Base-by-base conservation (phyloP, 2,329 filamentous ascomycete species). In the Fusarium nurragi region DNA sequence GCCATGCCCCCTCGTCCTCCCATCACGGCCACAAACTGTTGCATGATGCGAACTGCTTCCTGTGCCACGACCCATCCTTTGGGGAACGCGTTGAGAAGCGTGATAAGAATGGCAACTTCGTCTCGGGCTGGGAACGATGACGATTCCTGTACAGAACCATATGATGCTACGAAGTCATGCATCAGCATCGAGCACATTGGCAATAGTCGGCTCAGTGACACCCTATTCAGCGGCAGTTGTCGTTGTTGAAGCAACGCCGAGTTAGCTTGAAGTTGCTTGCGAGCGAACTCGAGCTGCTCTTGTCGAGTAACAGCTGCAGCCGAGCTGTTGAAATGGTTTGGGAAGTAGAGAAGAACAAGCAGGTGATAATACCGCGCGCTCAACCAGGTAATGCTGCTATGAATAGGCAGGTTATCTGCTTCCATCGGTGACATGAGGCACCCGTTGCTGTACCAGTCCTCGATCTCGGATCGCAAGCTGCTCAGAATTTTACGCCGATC, bases 361-460 rank as follows among this genome's bases (percentile, higher is more conserved):
- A 81, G 70, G 50, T 80, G 77, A 55, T 81, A 80, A 68, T 81
- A 81, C 5, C 79, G 72, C 0, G 77, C 77, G 22, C 75, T 78
- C 16, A 80, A 54, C 80, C 80, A 82, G 3, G 79, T 77, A 36
- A 81, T 75, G 4, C 78, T 79, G 58, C 75, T 81, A 60, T 81
- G 80, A 19, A 81, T 80, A 16, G 79, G 77, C 4, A 81, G 70
- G 45, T 81, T 80, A 61, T 81, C 79, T 3, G 76, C 72, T 41
- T 81, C 78, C 44, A 76, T 73, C 2, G 78, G 77, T 6, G 77
- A 79, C 54, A 81, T 72, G 6, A 82, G 75, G 43, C 79, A 82
- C 1, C 80, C 80, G 28, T 76, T 78, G 54, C 76, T 80, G 59
- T 82, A 82, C 79, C 80, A 82, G 56, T 81, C 76, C 50, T 82